phyloP scores from a whole-genome alignment of 495 filamentous ascomycete species.

The Neurospora sp. region DNA sequence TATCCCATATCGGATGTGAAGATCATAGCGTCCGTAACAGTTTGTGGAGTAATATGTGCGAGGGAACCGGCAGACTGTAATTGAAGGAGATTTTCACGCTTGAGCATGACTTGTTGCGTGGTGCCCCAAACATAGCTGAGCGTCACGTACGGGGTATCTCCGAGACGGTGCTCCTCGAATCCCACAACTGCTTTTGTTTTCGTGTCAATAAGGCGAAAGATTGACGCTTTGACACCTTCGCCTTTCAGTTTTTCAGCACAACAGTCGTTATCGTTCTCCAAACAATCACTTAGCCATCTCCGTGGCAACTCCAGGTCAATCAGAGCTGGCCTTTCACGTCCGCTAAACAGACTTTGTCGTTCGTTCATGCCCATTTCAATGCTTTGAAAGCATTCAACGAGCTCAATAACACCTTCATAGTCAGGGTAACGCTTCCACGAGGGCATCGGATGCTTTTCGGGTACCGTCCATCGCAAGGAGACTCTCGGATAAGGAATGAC shows the following conservation, averaged over 20 bases:
- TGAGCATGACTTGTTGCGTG: constrained; percentile 1
- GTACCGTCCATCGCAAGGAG: neutral
- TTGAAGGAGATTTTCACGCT: neutral
- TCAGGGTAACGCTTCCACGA: neutral
- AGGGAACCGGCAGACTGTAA: constrained; percentile 1
- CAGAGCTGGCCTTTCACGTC: neutral
- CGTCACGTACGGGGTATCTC: neutral
- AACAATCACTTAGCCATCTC: neutral
- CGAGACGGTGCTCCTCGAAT: neutral
- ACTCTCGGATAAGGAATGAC: neutral
- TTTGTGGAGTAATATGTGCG: constrained; percentile 4
- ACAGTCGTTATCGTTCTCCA: neutral
- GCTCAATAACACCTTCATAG: neutral
- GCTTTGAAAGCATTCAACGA: neutral
- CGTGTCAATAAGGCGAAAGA: neutral
- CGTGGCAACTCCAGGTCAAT: neutral
- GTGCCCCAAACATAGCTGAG: constrained; percentile 20
- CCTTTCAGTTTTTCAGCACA: neutral
- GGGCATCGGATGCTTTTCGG: neutral
- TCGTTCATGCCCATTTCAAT: neutral
- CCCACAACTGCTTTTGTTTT: neutral
- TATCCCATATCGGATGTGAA: constrained; percentile 11
- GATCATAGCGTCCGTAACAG: constrained; percentile 18
- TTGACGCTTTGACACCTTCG: neutral
- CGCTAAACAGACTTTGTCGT: neutral